Base-by-base conservation (phyloP, 306 rosid genomes). In the Quercus engelmannii region DNA sequence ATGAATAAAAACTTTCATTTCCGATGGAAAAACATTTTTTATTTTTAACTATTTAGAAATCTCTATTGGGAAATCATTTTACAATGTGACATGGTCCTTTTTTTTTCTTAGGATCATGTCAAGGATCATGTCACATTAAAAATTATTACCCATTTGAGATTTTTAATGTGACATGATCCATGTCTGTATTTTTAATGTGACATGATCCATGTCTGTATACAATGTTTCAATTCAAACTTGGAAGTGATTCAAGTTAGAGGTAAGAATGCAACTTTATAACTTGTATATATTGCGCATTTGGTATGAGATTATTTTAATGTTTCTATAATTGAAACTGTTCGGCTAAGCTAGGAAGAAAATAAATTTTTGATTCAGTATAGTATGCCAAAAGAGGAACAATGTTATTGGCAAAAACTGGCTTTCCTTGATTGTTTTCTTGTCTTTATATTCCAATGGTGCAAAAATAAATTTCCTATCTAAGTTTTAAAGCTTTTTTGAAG, bases 381-480 rank as follows among this genome's bases (percentile, higher is more conserved):
- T 15, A 1, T 6, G 13, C 70, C 70, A 64, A 64, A 63, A 17
- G 12, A 8, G 13, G 70, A 17, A 30, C 9, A 31, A 28, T 64
- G 18, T 64, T 31, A 64, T 64, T 15, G 70, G 17, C 70, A 15
- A 64, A 9, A 20, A 23, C 70, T 30, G 70, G 13, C 46, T 30
- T 25, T 81, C 83, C 79, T 64, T 83, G 68, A 74, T 75, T 54
- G 61, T 54, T 35, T 69, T 13, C 76, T 79, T 75, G 64, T 76
- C 67, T 81, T 57, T 84, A 26, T 75, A 65, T 72, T 49, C 62
- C 49, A 75, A 69, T 31, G 51, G 26, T 30, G 64, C 35, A 17
- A 55, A 38, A 31, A 80, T 65, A 67, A 75, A 75, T 74, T 55
- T 68, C 26, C 55, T 51, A 74, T 79, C 59, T 69, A 79, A 56